Evolutionary conservation across 371 early-diverging fungal genomes (phyloP).

Genomic region (Coemansia sp.): DNA sequence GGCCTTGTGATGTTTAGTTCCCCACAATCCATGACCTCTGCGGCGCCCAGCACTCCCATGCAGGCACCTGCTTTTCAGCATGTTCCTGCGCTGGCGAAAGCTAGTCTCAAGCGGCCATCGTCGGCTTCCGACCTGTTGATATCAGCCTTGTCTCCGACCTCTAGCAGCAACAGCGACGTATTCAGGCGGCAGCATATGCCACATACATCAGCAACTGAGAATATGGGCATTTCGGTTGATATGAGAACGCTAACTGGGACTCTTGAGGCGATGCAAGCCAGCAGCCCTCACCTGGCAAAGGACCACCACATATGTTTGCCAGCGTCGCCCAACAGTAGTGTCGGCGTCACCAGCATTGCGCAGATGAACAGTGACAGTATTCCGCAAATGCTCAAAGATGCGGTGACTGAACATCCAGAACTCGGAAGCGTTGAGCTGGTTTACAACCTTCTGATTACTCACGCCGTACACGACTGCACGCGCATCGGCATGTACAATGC

Average conservation of each 20-base stretch:
- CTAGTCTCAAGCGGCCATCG: neutral
- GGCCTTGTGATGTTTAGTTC: conserved; percentile 8
- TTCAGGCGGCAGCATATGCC: neutral
- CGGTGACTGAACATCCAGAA: conserved; percentile 39
- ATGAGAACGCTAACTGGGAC: neutral
- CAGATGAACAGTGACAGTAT: conserved; percentile 47
- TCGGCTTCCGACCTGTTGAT: neutral
- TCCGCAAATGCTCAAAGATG: conserved; percentile 36
- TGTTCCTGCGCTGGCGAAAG: neutral
- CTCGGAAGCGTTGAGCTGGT: conserved; percentile 46
- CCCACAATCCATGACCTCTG: conserved; percentile 4
- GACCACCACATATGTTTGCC: conserved; percentile 11
- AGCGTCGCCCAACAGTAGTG: conserved; percentile 5
- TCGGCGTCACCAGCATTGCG: conserved; percentile 12
- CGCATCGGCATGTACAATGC: conserved; percentile 46
- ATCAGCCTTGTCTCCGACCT: neutral
- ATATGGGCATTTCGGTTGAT: neutral
- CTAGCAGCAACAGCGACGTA: neutral
- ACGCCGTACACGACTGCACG: conserved; percentile 49
- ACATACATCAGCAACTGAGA: neutral
- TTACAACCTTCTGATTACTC: conserved; percentile 48
- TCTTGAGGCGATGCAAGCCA: conserved; percentile 1
- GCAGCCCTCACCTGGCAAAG: conserved; percentile 8
- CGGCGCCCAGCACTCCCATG: neutral
- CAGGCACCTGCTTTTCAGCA: conserved; percentile 1